Conservation (phyloP, 352 stramenopile genomes). For the Pilasporangium apinafurcum region DNA sequence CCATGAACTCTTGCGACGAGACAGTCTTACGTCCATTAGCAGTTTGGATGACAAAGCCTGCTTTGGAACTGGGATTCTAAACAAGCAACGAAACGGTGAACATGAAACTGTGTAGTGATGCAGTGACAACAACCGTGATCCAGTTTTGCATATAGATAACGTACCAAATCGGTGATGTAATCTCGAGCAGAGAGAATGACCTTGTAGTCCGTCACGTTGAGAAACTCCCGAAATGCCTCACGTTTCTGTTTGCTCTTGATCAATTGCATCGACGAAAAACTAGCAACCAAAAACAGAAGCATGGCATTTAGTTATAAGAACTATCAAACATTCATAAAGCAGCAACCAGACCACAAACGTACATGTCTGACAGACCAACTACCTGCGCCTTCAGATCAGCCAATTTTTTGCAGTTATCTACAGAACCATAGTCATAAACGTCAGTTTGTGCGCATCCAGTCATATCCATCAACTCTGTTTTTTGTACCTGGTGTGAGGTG, state of each 20-base stretch:
- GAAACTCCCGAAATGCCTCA: slow-evolving; percentile 38
- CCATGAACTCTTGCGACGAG: slow-evolving; percentile 51
- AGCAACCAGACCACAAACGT: slow-evolving; percentile 2
- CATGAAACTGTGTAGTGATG: background rate
- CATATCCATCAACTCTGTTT: background rate
- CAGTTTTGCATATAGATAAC: too few relatives aligned
- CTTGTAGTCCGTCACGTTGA: slow-evolving; percentile 36
- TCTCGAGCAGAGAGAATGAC: slow-evolving; percentile 66
- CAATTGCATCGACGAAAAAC: slow-evolving; percentile 23
- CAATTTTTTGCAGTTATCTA: slow-evolving; percentile 65
- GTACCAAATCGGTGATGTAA: slow-evolving; percentile 47
- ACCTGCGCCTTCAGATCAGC: slow-evolving; percentile 48
- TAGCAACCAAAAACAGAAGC: slow-evolving; percentile 1
- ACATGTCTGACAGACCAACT: slow-evolving; percentile 74
- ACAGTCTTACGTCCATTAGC: slow-evolving; percentile 38
- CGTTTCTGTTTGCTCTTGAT: slow-evolving; percentile 27
- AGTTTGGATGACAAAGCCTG: slow-evolving; percentile 54
- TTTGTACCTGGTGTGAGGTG: slow-evolving; percentile 58
- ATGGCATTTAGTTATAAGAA: slow-evolving; percentile 7
- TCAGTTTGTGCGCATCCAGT: background rate
- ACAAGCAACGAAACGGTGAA: slow-evolving; percentile 9
- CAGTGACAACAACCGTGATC: background rate
- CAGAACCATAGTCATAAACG: background rate
- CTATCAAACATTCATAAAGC: slow-evolving; percentile 1
- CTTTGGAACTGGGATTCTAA: slow-evolving; percentile 49